A percentile compares a stretch with the other conserved stretches of the same genome.
Conservation (phyloP, 768 basidiomycete genomes). For the Saitozyma podzolica region DNA sequence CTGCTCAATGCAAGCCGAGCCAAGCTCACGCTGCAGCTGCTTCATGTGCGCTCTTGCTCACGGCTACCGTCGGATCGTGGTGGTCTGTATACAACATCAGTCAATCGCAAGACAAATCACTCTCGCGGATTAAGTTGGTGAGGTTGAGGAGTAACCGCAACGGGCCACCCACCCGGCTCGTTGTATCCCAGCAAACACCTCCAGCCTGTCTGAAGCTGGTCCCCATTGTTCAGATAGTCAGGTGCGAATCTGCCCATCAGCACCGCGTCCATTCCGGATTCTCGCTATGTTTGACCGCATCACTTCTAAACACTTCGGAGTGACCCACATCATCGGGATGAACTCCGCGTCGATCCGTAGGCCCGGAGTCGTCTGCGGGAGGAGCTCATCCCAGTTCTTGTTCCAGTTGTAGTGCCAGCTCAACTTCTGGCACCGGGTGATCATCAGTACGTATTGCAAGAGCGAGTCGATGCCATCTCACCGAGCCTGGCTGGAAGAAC, state of each 20-base stretch:
- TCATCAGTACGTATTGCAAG: neutral
- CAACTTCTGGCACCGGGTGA: conserved; percentile 37
- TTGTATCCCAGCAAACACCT: conserved; percentile 36
- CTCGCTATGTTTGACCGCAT: neutral
- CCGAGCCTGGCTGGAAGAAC: conserved; percentile 40
- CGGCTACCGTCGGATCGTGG: conserved; percentile 28
- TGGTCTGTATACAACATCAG: conserved; percentile 24
- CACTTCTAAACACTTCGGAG: too few relatives aligned
- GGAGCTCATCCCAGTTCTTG: conserved; percentile 31
- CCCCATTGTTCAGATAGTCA: conserved; percentile 29
- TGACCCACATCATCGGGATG: conserved; percentile 41
- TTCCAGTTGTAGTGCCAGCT: conserved; percentile 48
- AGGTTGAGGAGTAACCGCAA: too few relatives aligned
- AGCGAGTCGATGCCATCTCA: conserved; percentile 11
- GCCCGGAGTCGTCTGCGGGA: conserved; percentile 21
- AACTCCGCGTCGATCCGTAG: conserved; percentile 35
- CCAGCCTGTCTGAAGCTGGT: conserved; percentile 22
- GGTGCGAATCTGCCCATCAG: conserved; percentile 25
- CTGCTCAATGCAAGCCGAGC: too few relatives aligned
- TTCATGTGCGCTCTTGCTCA: conserved; percentile 10
- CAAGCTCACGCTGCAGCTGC: conserved; percentile 26
- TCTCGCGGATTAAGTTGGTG: neutral
- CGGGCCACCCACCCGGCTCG: conserved; percentile 40
- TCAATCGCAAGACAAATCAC: neutral
- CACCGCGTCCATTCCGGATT: neutral